A percentile compares a stretch with the other conserved stretches of the same genome.
Conservation (phyloP, 768 basidiomycete genomes). For the Sutorius australiensis region DNA sequence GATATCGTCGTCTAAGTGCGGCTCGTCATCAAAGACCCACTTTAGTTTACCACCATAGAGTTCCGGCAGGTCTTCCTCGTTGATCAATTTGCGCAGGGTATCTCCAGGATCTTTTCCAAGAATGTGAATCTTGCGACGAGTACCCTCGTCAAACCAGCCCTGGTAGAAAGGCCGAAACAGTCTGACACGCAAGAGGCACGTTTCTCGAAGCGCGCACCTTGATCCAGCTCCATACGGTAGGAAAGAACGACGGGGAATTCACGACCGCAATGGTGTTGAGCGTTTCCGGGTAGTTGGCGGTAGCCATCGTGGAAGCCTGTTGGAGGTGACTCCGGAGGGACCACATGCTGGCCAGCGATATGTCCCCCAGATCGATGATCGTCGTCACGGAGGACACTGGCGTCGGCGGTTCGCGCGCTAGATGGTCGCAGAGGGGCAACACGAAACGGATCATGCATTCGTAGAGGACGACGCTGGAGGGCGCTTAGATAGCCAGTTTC, state of each 20-base stretch:
- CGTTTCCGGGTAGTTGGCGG: constrained; percentile 81
- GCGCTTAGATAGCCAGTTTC: neutral
- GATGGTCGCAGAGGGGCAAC: constrained; percentile 57
- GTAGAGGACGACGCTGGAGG: constrained; percentile 54
- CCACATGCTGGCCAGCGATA: constrained; percentile 67
- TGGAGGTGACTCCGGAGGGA: constrained; percentile 65
- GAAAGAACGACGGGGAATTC: constrained; percentile 80
- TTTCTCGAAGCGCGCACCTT: constrained; percentile 42
- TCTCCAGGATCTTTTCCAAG: constrained; percentile 58
- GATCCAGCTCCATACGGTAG: constrained; percentile 81
- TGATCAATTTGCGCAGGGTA: constrained; percentile 49
- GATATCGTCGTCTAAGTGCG: constrained; percentile 56
- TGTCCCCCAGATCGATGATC: constrained; percentile 69
- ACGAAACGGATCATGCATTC: constrained; percentile 65
- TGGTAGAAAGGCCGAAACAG: constrained; percentile 21
- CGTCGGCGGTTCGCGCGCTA: constrained; percentile 50
- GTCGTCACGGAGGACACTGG: constrained; percentile 59
- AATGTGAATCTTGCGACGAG: constrained; percentile 73
- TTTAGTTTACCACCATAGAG: constrained; percentile 72
- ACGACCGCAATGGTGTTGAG: constrained; percentile 64
- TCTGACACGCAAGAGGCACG: too few relatives aligned
- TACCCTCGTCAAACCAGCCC: constrained; percentile 80
- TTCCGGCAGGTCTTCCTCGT: constrained; percentile 52
- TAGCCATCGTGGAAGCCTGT: constrained; percentile 70
- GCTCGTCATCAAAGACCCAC: constrained; percentile 68